Base-by-base conservation (phyloP, 2,329 filamentous ascomycete genomes). In the Scedosporium minutisporum region DNA sequence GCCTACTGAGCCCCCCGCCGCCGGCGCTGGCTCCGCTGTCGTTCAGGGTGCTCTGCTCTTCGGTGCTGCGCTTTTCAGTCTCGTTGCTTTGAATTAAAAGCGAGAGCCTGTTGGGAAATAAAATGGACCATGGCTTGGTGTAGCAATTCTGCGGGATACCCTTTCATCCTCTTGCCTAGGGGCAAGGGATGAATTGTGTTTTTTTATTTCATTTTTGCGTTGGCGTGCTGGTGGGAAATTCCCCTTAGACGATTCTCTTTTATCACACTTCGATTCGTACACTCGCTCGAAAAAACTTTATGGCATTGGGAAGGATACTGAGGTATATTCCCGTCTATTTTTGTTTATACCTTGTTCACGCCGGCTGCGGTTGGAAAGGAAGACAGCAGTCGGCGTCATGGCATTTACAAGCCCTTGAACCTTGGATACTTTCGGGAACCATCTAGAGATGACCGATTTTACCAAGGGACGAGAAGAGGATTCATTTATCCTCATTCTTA, bases 21-120 rank as follows among this genome's bases (percentile, higher is more conserved):
- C 46, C 14, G 60, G 60, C 16, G 41, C 60, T 29, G 48, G 44
- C 27, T 29, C 46, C 12, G 42, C 59, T 23, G 58, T 41, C 21
- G 14, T 66, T 27, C 64, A 64, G 58, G 64, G 57, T 16, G 62
- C 61, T 33, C 58, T 66, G n/a, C 53, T 65, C 23, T 59, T 59
- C n/a, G 63, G 60, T 60, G 62, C 63, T 25, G 55, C 64, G 38
- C 58, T 62, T n/a, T 55, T 65, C 33, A 62, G 60, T 55, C 55
- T 64, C 62, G 44, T 64, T 41, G 57, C 61, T 60, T 63, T 66
- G 46, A 65, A 65, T 23, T 62, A 62, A n/a, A 21, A n/a, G 23
- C n/a, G 53, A 7, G 53, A 18, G 14, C 16, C 4, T 7, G 53
- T 33, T 29, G 57, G 29, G 14, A 59, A 21, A 23, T n/a, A 41